Evolutionary conservation across 1,284 basidiomycete genomes (phyloP).

Genomic region (Polyporus tsugae): DNA sequence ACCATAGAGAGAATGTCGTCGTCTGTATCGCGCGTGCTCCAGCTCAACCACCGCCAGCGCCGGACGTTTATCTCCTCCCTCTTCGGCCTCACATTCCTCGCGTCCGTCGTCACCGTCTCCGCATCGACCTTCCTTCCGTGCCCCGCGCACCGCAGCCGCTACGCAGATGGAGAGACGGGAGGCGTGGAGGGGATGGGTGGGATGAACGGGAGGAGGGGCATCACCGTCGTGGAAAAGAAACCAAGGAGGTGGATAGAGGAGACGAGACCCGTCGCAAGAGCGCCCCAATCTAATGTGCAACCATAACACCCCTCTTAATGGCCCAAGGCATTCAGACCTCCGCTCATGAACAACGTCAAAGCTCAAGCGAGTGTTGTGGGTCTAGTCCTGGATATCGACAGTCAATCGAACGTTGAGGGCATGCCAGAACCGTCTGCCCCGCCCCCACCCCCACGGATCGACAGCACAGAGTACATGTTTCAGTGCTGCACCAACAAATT

Average conservation of each 20-base stretch:
- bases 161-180: conserved; percentile 55
- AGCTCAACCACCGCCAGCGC: conserved; percentile 65
- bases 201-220: conserved; percentile 36
- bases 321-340: not conserved
- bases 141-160: conserved; percentile 67
- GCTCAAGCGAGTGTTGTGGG: not conserved
- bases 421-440: not conserved
- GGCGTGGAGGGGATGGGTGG: conserved; percentile 16
- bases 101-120: conserved; percentile 80
- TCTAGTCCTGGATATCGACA: not conserved
- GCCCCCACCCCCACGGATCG: not conserved
- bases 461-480: not conserved
- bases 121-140: conserved; percentile 81
- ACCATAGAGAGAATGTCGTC: conserved; percentile 8
- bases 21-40: conserved; percentile 63
- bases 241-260: conserved; percentile 87
- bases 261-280: conserved; percentile 49
- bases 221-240: conserved; percentile 64
- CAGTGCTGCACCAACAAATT: not conserved
- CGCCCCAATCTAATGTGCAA: conserved; percentile 68
- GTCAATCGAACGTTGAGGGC: not conserved
- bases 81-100: conserved; percentile 81
- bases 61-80: conserved; percentile 80
- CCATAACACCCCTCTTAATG: conserved; percentile 20
- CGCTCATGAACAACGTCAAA: not conserved